These are phyloP conservation scores for Novymonas esmeraldas DNA, from an alignment of 208 protist species.

Conservation along the genomic window DNA sequence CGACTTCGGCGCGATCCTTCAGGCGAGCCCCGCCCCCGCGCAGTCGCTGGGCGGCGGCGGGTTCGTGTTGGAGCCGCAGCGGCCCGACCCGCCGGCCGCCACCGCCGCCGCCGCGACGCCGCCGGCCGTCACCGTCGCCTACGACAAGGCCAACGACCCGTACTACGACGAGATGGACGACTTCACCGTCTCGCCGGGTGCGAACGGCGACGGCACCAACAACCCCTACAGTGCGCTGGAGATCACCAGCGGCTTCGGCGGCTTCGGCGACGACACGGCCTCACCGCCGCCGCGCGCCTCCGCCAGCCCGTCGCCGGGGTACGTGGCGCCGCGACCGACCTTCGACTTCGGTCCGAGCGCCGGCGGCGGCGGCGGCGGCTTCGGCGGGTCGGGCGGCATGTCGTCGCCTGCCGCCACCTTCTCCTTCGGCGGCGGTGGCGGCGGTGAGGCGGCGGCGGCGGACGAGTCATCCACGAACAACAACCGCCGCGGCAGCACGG, in stretches of 20 bases:
- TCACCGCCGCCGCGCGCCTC: neutral
- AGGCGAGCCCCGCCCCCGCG: neutral
- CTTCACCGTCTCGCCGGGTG: conserved; percentile 44
- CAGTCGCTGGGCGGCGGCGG: conserved; percentile 4
- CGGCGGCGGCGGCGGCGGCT: conserved; percentile 19
- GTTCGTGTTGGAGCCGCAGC: conserved; percentile 36
- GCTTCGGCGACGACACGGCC: conserved; percentile 27
- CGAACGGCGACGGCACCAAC: conserved; percentile 8
- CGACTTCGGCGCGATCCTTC: conserved; percentile 31
- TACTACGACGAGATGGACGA: conserved; percentile 83
- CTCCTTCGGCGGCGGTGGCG: conserved; percentile 17
- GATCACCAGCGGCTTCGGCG: conserved; percentile 32
- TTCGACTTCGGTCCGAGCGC: conserved; percentile 63
- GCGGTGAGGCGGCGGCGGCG: no score
- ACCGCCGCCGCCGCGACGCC: conserved; percentile 13
- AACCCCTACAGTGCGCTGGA: conserved; percentile 35
- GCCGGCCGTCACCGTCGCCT: conserved; percentile 9
- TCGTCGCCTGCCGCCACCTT: conserved; percentile 1
- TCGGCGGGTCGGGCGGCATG: conserved; percentile 5
- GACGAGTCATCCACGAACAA: conserved; percentile 7
- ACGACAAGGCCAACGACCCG: conserved; percentile 51
- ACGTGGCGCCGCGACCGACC: conserved; percentile 37
- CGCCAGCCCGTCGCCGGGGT: neutral
- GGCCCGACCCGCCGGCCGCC: conserved; percentile 5
- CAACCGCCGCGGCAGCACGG: neutral